A percentile compares a stretch with the other conserved stretches of the same genome.
Conservation (phyloP, 495 filamentous ascomycete species). For the Hypoxylon cercidicola region DNA sequence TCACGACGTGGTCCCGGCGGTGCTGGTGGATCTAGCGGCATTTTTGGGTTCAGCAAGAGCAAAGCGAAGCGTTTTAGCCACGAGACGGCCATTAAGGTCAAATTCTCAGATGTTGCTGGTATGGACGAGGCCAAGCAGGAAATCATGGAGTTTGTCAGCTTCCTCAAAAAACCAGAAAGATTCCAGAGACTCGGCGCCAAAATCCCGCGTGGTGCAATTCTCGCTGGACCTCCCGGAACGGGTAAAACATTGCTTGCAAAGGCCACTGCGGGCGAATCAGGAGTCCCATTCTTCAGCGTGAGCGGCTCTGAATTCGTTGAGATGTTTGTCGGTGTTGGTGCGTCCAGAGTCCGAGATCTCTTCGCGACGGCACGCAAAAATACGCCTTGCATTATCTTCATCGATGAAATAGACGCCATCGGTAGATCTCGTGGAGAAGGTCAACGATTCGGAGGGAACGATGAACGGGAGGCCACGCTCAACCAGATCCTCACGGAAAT, state of each 20-base stretch:
- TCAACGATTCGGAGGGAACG: conserved; percentile 82
- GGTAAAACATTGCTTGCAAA: conserved; percentile 98
- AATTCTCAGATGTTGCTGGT: conserved; percentile 96
- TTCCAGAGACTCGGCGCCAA: conserved; percentile 96
- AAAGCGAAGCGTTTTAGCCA: conserved; percentile 97
- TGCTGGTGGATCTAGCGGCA: conserved; percentile 76
- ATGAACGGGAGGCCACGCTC: conserved; percentile 94
- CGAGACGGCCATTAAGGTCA: conserved; percentile 93
- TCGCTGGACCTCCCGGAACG: conserved; percentile 95
- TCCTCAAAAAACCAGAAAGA: conserved; percentile 87
- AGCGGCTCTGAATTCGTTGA: conserved; percentile 99
- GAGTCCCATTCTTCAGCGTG: conserved; percentile 97
- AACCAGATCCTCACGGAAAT: conserved; percentile 99
- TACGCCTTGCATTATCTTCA: conserved; percentile 98
- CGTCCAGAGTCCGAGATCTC: conserved; percentile 92
- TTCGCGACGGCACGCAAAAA: conserved; percentile 96
- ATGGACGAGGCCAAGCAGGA: conserved; percentile 99
- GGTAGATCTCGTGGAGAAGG: conserved; percentile 86
- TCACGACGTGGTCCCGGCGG: conserved; percentile 67
- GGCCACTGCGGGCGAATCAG: conserved; percentile 96
- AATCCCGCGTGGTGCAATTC: conserved; percentile 95
- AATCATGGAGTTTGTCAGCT: conserved; percentile 99
- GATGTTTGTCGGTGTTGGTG: conserved; percentile 99
- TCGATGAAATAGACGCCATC: conserved; percentile 98
- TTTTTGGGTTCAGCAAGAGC: conserved; percentile 96